Percentiles rank a stretch among this genome's conserved stretches.
Conservation (phyloP, 352 stramenopile genomes). For the Phytophthora sp. region DNA sequence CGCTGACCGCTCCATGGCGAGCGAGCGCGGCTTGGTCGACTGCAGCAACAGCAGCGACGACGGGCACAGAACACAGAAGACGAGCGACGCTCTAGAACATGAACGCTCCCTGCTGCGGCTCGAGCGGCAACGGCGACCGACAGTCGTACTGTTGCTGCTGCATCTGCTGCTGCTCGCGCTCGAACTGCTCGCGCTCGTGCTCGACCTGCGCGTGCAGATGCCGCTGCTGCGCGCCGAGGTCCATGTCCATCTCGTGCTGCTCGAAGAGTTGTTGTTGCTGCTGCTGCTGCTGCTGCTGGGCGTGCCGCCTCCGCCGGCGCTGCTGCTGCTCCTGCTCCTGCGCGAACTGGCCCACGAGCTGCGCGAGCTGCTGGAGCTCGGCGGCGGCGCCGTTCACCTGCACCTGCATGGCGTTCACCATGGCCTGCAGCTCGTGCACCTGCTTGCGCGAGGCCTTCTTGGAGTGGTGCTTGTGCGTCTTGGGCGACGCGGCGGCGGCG, state of each 20-base stretch:
- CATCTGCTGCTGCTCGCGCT: slow-evolving; percentile 17
- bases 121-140: not conserved
- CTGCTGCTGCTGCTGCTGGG: slow-evolving; percentile 3
- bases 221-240: slow-evolving; percentile 17
- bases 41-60: no score
- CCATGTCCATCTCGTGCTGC: slow-evolving; percentile 28
- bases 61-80: not conserved
- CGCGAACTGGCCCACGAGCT: slow-evolving; percentile 32
- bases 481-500: not conserved
- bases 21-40: no score
- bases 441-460: slow-evolving; percentile 39
- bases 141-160: not conserved
- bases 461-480: slow-evolving; percentile 17
- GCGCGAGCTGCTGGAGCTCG: slow-evolving; percentile 37
- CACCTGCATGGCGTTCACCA: slow-evolving; percentile 36
- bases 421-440: slow-evolving; percentile 37
- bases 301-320: slow-evolving; percentile 1
- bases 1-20: no score
- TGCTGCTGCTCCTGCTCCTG: slow-evolving; percentile 18
- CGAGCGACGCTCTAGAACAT: not conserved
- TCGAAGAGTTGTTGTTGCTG: slow-evolving; percentile 7
- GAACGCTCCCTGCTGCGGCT: not conserved
- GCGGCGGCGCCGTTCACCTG: slow-evolving; percentile 29
- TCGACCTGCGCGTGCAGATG: slow-evolving; percentile 20
- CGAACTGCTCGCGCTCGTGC: slow-evolving; percentile 20